Evolutionary conservation across 2,329 filamentous ascomycete species (phyloP).

Genomic region (Trichoderma sp.): DNA sequence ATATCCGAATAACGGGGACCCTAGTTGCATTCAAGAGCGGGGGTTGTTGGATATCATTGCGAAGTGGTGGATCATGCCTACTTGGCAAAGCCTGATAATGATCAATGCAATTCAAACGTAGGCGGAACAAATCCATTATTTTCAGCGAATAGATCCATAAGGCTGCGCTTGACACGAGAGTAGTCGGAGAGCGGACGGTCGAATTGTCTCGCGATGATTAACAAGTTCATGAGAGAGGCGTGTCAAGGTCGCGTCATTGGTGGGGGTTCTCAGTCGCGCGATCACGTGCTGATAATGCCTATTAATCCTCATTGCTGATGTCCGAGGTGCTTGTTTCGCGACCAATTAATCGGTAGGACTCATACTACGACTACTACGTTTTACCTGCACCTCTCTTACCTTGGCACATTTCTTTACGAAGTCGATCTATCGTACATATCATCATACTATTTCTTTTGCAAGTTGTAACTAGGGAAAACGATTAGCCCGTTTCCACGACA

Average conservation of each 20-base stretch:
- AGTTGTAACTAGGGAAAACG: neutral
- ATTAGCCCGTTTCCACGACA: neutral
- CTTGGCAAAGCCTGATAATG: slow-evolving; percentile 82
- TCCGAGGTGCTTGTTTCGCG: neutral
- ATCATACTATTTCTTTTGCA: neutral
- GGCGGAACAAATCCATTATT: slow-evolving; percentile 68
- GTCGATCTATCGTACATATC: neutral
- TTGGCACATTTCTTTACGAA: neutral
- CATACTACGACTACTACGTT: neutral
- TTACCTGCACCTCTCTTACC: neutral
- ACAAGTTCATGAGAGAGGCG: neutral
- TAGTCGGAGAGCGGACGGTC: neutral
- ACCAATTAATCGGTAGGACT: neutral
- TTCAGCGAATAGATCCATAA: slow-evolving; percentile 22
- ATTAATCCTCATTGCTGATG: neutral
- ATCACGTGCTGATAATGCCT: slow-evolving; percentile 30
- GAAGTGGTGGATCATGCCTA: slow-evolving; percentile 74
- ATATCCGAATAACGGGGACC: slow-evolving; percentile 83
- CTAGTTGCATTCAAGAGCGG: slow-evolving; percentile 63
- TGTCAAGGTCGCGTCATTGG: slow-evolving; percentile 13
- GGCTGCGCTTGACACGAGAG: neutral
- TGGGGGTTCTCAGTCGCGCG: slow-evolving; percentile 22
- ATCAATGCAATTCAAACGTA: slow-evolving; percentile 94
- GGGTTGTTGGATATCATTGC: slow-evolving; percentile 58
- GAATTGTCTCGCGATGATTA: neutral